A percentile compares a stretch with the other conserved stretches of the same genome.
Conservation (phyloP, 2,329 filamentous ascomycete species). For the Clonostachys sp. region DNA sequence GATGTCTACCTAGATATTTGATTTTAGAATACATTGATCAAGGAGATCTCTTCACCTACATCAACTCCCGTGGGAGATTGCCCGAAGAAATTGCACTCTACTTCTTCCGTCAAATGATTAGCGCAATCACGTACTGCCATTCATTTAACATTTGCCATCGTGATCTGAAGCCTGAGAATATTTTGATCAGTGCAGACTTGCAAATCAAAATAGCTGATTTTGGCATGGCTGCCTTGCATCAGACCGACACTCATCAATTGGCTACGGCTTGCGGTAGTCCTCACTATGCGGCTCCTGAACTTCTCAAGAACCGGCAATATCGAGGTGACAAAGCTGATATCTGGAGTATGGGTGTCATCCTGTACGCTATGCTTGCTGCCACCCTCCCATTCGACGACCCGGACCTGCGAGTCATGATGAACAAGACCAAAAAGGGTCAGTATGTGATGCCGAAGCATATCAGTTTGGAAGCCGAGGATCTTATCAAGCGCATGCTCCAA, state of each 20-base stretch:
- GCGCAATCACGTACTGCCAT: conserved; percentile 88
- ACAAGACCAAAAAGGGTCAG: conserved; percentile 52
- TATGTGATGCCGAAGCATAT: conserved; percentile 61
- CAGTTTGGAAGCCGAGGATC: conserved; percentile 65
- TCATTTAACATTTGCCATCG: conserved; percentile 93
- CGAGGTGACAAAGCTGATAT: conserved; percentile 84
- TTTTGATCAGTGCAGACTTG: conserved; percentile 71
- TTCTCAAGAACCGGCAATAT: conserved; percentile 74
- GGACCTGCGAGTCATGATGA: conserved; percentile 58
- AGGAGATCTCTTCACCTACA: conserved; percentile 80
- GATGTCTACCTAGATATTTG: conserved; percentile 63
- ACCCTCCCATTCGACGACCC: conserved; percentile 76
- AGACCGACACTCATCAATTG: conserved; percentile 73
- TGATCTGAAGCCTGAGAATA: conserved; percentile 96
- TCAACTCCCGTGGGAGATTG: conserved; percentile 69
- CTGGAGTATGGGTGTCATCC: conserved; percentile 88
- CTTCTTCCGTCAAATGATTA: conserved; percentile 91
- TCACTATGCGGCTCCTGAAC: conserved; percentile 92
- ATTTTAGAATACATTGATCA: conserved; percentile 86
- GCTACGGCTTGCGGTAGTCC: conserved; percentile 93
- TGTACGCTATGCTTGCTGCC: conserved; percentile 84
- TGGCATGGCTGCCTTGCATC: conserved; percentile 89
- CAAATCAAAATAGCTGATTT: conserved; percentile 95
- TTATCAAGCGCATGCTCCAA: conserved; percentile 76
- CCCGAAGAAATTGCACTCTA: conserved; percentile 75